Evolutionary conservation across 352 stramenopile species (phyloP).

Genomic region (Pythium vanterpoolii): DNA sequence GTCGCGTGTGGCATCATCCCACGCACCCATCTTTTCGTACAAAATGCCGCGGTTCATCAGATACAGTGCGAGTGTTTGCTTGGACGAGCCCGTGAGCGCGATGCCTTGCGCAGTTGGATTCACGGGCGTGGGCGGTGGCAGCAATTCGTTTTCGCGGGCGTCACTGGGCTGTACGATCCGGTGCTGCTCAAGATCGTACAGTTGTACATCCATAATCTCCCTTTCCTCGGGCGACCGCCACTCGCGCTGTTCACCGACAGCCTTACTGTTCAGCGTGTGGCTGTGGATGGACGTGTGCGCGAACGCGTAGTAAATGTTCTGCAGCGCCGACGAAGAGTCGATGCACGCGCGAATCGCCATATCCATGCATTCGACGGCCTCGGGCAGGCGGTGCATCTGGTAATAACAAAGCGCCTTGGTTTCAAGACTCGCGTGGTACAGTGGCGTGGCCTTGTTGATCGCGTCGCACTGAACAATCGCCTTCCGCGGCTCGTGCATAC

Average conservation of each 20-base stretch:
- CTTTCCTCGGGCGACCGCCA: background rate
- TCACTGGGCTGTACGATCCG: conserved; percentile 2
- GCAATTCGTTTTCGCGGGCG: conserved; percentile 1
- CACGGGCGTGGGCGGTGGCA: background rate
- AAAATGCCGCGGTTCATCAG: conserved; percentile 71
- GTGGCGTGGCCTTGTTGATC: conserved; percentile 36
- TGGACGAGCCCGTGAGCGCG: conserved; percentile 44
- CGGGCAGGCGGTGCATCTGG: conserved; percentile 34
- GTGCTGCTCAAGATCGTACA: conserved; percentile 18
- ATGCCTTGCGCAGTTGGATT: conserved; percentile 1
- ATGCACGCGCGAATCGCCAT: conserved; percentile 54
- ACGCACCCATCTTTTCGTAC: conserved; percentile 47
- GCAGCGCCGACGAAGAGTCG: conserved; percentile 46
- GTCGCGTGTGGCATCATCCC: conserved; percentile 47
- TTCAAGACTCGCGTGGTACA: conserved; percentile 52
- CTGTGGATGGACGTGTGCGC: conserved; percentile 42
- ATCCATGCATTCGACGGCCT: conserved; percentile 60
- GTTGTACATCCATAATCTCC: conserved; percentile 22
- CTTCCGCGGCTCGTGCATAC: conserved; percentile 32
- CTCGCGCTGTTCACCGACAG: conserved; percentile 18
- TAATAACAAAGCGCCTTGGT: conserved; percentile 60
- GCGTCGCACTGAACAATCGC: conserved; percentile 55
- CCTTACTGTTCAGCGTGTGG: conserved; percentile 57
- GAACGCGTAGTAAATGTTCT: conserved; percentile 70
- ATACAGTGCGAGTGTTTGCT: conserved; percentile 66